Evolutionary conservation across 2,329 filamentous ascomycete species (phyloP).

Genomic region (Fusarium keratoplasticum): DNA sequence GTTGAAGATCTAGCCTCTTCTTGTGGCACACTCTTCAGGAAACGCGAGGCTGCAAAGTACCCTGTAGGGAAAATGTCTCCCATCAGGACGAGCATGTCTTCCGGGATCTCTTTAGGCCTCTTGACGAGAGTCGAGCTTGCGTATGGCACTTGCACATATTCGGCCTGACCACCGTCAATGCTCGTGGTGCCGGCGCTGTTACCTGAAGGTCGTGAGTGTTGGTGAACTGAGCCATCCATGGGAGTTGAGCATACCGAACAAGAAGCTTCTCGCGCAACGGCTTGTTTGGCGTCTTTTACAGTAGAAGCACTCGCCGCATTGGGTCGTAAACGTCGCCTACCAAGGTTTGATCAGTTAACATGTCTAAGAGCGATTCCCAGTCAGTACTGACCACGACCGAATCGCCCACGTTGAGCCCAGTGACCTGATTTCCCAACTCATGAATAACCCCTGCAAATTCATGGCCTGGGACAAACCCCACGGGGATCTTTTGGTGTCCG

Average conservation of each 20-base stretch:
- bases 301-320: not conserved
- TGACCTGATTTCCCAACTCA: not conserved
- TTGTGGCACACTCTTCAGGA: not conserved
- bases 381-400: not conserved
- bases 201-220: not conserved
- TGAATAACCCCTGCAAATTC: not conserved
- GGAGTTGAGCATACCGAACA: not conserved
- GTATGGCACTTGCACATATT: not conserved
- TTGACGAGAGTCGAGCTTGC: not conserved
- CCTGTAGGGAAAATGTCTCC: not conserved
- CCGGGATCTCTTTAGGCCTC: not conserved
- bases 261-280: not conserved
- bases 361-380: not conserved
- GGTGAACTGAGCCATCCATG: not conserved
- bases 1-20: not conserved
- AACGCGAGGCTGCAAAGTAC: not conserved
- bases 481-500: constrained; percentile 17
- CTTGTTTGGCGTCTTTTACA: not conserved
- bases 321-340: not conserved
- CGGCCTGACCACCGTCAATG: not conserved
- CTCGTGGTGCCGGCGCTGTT: not conserved
- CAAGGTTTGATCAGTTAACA: not conserved
- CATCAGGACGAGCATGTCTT: not conserved
- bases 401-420: not conserved
- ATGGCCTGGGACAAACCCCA: constrained; percentile 9